Conservation (phyloP, 306 rosid genomes). For the Oemleria cerasiformis region DNA sequence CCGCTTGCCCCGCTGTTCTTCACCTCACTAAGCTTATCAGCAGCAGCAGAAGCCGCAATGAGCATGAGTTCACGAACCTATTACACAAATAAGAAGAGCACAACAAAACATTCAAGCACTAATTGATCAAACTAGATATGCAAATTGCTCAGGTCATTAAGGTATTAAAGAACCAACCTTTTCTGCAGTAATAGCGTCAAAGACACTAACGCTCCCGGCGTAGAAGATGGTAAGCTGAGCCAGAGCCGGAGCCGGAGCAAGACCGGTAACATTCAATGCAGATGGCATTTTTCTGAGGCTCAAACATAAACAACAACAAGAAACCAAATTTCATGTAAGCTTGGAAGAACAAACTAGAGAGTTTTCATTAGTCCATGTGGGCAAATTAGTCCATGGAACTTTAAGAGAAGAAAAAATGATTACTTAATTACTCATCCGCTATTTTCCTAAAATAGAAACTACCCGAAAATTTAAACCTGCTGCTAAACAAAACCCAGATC, state of each 20-base stretch:
- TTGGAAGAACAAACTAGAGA: background rate
- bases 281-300: constrained; percentile 39
- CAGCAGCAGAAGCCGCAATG: constrained; percentile 44
- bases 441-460: background rate
- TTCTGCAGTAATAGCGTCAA: constrained; percentile 59
- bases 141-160: background rate
- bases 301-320: constrained; percentile 25
- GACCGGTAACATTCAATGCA: constrained; percentile 22
- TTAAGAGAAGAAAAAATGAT: background rate
- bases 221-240: constrained; percentile 53
- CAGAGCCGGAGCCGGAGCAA: constrained; percentile 4
- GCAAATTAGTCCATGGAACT: too few species aligned
- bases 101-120: background rate
- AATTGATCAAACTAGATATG: background rate
- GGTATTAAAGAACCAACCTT: constrained; percentile 35
- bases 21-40: constrained; percentile 37
- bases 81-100: background rate
- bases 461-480: background rate
- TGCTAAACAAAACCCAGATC: background rate
- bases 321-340: constrained; percentile 9
- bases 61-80: constrained; percentile 58
- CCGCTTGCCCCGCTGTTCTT: constrained; percentile 39
- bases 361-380: background rate
- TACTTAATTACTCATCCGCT: background rate
- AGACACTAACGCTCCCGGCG: constrained; percentile 53